Percentiles rank a stretch among this genome's conserved stretches.
These are phyloP conservation scores for Mycogone perniciosa DNA, from an alignment of 2,329 filamentous ascomycete species.

Conservation along the genomic window DNA sequence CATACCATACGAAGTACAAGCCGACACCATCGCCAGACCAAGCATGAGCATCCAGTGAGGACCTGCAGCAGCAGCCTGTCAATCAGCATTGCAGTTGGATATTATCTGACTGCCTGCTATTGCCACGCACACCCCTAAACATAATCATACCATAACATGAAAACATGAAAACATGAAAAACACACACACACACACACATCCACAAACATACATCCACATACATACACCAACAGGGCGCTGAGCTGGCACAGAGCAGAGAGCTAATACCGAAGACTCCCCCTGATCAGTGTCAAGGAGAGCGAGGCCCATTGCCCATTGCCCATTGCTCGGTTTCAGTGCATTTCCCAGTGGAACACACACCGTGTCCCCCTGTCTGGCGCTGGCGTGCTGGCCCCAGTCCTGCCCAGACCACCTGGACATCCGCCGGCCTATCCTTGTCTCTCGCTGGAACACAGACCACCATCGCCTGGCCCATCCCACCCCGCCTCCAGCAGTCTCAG, in stretches of 20 bases:
- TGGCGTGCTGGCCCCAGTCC: slow-evolving; percentile 12
- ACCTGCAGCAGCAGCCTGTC: too few species aligned
- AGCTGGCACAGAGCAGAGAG: slow-evolving; percentile 3
- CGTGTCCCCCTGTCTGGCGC: slow-evolving; percentile 11
- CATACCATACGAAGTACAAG: neutral
- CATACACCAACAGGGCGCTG: slow-evolving; percentile 4
- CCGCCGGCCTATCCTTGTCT: slow-evolving; percentile 24
- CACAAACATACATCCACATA: neutral
- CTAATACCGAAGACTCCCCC: too few species aligned
- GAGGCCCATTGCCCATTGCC: too few species aligned
- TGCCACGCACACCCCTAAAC: too few species aligned
- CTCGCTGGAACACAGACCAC: slow-evolving; percentile 13
- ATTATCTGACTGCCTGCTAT: too few species aligned
- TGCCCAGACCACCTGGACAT: slow-evolving; percentile 24
- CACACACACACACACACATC: too few species aligned
- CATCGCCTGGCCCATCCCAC: slow-evolving; percentile 15
- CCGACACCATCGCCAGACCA: neutral
- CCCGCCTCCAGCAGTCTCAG: slow-evolving; percentile 26
- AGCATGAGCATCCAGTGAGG: neutral
- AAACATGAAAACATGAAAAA: too few species aligned
- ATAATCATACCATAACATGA: too few species aligned
- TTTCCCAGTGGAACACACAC: neutral
- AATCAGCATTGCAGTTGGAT: too few species aligned
- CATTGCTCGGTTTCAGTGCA: too few species aligned
- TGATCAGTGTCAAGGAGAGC: neutral